A percentile compares a stretch with the other conserved stretches of the same genome.
Evolutionary conservation across 2,329 filamentous ascomycete species (phyloP).

Genomic region (Sarocladium kiliense): DNA sequence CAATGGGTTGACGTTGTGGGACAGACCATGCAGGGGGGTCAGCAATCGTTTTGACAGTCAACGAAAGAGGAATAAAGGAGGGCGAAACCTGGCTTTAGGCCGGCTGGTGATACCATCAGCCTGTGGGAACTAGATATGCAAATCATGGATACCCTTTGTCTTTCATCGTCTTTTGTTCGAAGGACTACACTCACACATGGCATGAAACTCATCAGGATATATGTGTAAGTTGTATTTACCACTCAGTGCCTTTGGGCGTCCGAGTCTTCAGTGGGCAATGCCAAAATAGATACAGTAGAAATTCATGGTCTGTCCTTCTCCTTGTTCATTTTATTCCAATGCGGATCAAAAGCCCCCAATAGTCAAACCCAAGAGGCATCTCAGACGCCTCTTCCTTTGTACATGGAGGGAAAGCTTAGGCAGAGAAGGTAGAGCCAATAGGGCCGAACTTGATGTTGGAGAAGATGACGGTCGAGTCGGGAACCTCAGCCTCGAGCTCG

Average conservation of each 20-base stretch:
- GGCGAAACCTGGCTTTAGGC: background rate
- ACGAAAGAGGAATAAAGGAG: background rate
- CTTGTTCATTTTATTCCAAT: background rate
- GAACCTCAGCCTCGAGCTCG: conserved; percentile 39
- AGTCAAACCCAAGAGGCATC: too few species aligned
- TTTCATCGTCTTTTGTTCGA: background rate
- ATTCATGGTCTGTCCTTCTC: background rate
- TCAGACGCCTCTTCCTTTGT: background rate
- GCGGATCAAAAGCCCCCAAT: background rate
- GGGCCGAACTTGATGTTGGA: conserved; percentile 56
- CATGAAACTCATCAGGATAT: background rate
- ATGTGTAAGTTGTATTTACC: background rate
- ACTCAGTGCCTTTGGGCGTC: background rate
- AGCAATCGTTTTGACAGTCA: conserved; percentile 6
- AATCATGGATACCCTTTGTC: conserved; percentile 5
- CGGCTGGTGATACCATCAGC: too few species aligned
- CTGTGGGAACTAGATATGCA: background rate
- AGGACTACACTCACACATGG: background rate
- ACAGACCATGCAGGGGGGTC: conserved; percentile 33
- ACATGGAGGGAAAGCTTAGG: background rate
- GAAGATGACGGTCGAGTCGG: conserved; percentile 48
- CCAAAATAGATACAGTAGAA: background rate
- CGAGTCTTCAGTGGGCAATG: background rate
- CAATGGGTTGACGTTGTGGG: conserved; percentile 40
- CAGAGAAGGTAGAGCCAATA: conserved; percentile 46